Percentiles rank a stretch among this genome's conserved stretches.
phyloP scores from a whole-genome alignment of 148 eudicot genomes.

The Chenopodium album region DNA sequence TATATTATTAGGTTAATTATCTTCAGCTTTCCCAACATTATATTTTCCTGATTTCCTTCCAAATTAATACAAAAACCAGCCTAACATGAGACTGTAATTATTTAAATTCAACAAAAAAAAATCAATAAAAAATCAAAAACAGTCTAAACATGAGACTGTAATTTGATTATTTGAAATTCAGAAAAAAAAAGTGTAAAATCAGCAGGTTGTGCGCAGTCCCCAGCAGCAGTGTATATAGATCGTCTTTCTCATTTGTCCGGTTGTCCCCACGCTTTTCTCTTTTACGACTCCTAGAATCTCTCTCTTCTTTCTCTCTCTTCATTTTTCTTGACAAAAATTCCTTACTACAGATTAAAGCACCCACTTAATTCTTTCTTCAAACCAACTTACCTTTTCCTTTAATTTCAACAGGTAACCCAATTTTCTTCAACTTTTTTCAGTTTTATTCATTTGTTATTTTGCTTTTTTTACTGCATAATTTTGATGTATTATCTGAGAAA shows the following conservation, averaged over 20 bases:
- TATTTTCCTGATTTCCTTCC: too few species aligned
- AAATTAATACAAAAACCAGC: too few species aligned
- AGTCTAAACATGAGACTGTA: too few species aligned
- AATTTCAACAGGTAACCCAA: conserved; percentile 4
- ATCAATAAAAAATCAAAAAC: too few species aligned
- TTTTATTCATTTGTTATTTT: neutral
- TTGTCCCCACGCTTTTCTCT: conserved; percentile 6
- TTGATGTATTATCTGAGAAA: neutral
- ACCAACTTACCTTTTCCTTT: neutral
- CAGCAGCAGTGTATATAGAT: neutral
- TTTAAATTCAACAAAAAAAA: too few species aligned
- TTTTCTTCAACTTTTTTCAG: neutral
- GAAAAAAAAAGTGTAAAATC: conserved; percentile 11
- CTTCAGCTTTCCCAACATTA: too few species aligned
- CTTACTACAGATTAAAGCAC: neutral
- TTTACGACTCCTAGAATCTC: conserved; percentile 29
- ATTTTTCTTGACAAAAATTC: neutral
- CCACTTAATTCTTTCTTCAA: neutral
- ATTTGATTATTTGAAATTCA: too few species aligned
- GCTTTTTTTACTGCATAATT: neutral
- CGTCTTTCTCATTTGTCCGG: conserved; percentile 14
- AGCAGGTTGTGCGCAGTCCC: conserved; percentile 9
- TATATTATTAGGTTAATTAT: too few species aligned
- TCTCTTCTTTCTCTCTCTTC: conserved; percentile 7
- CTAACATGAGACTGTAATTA: too few species aligned